Conservation (phyloP, 192 early-diverging fungal genomes). For the Spizellomyces sp. region DNA sequence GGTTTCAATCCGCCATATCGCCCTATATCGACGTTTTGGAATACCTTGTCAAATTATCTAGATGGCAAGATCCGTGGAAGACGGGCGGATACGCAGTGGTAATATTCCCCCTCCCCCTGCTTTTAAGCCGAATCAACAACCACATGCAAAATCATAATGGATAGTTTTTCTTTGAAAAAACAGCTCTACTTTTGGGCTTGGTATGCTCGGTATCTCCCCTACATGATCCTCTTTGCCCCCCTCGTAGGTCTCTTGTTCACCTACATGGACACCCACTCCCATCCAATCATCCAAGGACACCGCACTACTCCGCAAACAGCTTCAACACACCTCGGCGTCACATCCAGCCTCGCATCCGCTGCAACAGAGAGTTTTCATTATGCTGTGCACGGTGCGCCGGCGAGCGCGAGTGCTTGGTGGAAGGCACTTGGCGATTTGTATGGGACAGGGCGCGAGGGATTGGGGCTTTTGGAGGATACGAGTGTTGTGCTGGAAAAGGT, state of each 20-base stretch:
- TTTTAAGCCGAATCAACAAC: not conserved
- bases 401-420: conserved; percentile 18
- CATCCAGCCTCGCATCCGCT: conserved; percentile 12
- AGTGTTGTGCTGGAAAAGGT: conserved; percentile 26
- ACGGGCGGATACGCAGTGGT: conserved; percentile 6
- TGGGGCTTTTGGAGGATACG: conserved; percentile 15
- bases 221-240: conserved; percentile 7
- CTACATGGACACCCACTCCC: conserved; percentile 4
- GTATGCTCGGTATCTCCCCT: conserved; percentile 8
- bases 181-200: conserved; percentile 24
- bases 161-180: not conserved
- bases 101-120: not conserved
- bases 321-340: conserved; percentile 5
- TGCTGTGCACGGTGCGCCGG: conserved; percentile 8
- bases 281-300: conserved; percentile 4
- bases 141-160: conserved; percentile 1
- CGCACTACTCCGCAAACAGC: conserved; percentile 9
- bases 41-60: not conserved
- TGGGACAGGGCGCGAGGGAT: conserved; percentile 15
- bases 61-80: conserved; percentile 26
- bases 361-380: conserved; percentile 12
- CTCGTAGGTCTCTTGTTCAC: conserved; percentile 13
- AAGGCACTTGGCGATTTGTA: conserved; percentile 25
- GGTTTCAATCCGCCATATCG: conserved; percentile 17
- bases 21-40: conserved; percentile 25